Evolutionary conservation across 768 basidiomycete species (phyloP), one percentile per base, ranked within the genome.

Genomic region (Rhodosporidiobolus sp.): DNA sequence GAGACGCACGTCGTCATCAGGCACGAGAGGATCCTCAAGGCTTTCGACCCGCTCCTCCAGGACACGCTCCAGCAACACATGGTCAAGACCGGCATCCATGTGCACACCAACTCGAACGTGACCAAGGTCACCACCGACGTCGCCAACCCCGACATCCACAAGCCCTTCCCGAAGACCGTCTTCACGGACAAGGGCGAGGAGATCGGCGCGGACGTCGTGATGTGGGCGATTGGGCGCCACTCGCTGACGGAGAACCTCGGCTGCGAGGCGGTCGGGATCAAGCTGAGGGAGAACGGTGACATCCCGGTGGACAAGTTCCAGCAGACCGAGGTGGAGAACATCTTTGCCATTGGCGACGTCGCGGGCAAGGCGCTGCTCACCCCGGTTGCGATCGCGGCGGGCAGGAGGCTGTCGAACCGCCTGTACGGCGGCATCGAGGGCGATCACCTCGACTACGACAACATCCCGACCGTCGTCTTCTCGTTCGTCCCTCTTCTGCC

Each of bases 321-420:
- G 84, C 88, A 89, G 79, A 87, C 91, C 62, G 85, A 80, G 63
- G 86, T 93, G 28, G 82, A 86, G 43, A 85, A 87, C 56, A 84
- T 98, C 76, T 88, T 85, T 55, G 87, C 93, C 4, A 88, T 98
- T 67, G 96, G 96, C 4, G 96, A 99, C 79, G 92, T 94, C 30
- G 87, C 87, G 76, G 96, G 96, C 72, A 94, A 96, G 81, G 91
- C 88, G 54, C 84, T 95, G 45, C 85, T 99, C 70, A 99, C 96
- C 8, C 96, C 96, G 24, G 96, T 99, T 17, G 96, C 96, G 53
- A 95, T 99, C 69, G 95, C 95, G 59, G 96, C 96, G 24, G 96
- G 93, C 30, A 84, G 96, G 70, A 84, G 93, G 72, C 83, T 97
- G 50, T 85, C 90, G 65, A 98, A 98, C 83, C 84, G 96, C 70